Conservation (phyloP, 495 filamentous ascomycete species). For the Lophiostoma macrostomum region DNA sequence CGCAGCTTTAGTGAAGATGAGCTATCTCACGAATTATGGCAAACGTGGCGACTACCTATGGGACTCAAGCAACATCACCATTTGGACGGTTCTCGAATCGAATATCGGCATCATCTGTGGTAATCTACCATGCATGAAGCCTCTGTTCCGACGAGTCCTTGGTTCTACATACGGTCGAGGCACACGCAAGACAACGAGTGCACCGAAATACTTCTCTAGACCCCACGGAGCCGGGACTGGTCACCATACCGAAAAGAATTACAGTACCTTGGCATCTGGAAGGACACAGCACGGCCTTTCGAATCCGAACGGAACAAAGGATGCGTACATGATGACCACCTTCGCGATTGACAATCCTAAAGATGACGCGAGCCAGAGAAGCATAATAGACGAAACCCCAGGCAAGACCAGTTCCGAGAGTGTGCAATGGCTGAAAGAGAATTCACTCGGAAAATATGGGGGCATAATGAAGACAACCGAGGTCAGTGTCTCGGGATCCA, state of each 20-base stretch:
- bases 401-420: constrained; percentile 19
- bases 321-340: constrained; percentile 18
- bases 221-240: constrained; percentile 19
- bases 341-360: constrained; percentile 6
- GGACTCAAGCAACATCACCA: constrained; percentile 29
- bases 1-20: constrained; percentile 20
- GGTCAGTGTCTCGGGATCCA: constrained; percentile 1
- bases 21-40: constrained; percentile 21
- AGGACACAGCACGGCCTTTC: constrained; percentile 4
- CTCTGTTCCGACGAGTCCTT: constrained; percentile 31
- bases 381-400: constrained; percentile 1
- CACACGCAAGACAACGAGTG: neutral
- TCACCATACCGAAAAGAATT: constrained; percentile 13
- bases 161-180: constrained; percentile 26
- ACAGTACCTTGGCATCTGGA: constrained; percentile 23
- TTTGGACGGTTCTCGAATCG: constrained; percentile 35
- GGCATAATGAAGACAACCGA: constrained; percentile 30
- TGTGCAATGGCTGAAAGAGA: neutral
- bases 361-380: neutral
- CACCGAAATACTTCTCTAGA: constrained; percentile 13
- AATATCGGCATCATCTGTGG: constrained; percentile 35
- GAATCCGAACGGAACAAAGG: constrained; percentile 1
- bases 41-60: constrained; percentile 29
- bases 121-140: constrained; percentile 37
- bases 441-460: neutral